Evolutionary conservation across 345 rosid genomes (phyloP).

Genomic region (Gynandropsis gynandra): DNA sequence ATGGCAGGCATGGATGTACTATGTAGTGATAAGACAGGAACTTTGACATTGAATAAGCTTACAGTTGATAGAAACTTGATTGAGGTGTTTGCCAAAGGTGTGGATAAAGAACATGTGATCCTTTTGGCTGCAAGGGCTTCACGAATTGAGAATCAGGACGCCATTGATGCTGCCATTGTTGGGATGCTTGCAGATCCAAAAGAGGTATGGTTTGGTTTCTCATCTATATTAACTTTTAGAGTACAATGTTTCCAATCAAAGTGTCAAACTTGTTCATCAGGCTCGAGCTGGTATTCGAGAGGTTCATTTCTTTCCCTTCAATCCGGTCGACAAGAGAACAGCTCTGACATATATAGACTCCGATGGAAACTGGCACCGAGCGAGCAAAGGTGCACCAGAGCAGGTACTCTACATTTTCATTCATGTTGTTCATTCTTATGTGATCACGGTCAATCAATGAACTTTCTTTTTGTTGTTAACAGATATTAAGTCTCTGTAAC

Average conservation of each 20-base stretch:
- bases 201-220: slow-evolving; percentile 44
- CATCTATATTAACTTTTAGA: background rate
- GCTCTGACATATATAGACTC: slow-evolving; percentile 78
- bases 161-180: slow-evolving; percentile 85
- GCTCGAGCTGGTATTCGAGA: slow-evolving; percentile 76
- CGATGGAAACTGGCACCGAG: slow-evolving; percentile 71
- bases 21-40: slow-evolving; percentile 91
- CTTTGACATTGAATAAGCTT: slow-evolving; percentile 76
- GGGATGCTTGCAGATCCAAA: slow-evolving; percentile 97
- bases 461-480: slow-evolving; percentile 16
- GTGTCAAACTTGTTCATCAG: slow-evolving; percentile 24
- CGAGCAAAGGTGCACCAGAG: slow-evolving; percentile 94
- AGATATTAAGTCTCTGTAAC: slow-evolving; percentile 69
- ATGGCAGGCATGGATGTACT: slow-evolving; percentile 98
- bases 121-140: slow-evolving; percentile 92
- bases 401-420: slow-evolving; percentile 37
- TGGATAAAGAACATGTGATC: slow-evolving; percentile 58
- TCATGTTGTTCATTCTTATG: background rate
- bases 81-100: slow-evolving; percentile 69
- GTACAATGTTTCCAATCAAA: background rate
- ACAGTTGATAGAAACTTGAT: slow-evolving; percentile 62
- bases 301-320: slow-evolving; percentile 83
- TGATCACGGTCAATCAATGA: background rate
- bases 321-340: slow-evolving; percentile 88
- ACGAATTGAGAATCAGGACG: slow-evolving; percentile 80